A percentile compares a stretch with the other conserved stretches of the same genome.
Evolutionary conservation across 2,329 filamentous ascomycete species (phyloP).

Genomic region (Cordyceps pruinosa): DNA sequence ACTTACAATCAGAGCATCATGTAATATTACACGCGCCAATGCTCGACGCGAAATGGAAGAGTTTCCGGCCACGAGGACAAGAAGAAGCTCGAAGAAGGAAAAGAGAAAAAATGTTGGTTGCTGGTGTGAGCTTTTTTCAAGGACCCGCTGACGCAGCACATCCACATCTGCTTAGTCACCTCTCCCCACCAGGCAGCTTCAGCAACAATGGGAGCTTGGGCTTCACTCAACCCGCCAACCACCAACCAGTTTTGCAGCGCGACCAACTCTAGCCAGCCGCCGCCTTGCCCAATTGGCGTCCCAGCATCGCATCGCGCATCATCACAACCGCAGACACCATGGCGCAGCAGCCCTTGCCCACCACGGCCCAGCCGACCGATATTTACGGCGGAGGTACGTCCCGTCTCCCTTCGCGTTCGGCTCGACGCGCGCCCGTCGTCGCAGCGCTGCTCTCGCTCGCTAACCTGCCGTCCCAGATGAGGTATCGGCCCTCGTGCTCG

Average conservation of each 20-base stretch:
- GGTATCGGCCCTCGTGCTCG: slow-evolving; percentile 92
- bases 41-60: background rate
- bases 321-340: slow-evolving; percentile 29
- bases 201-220: background rate
- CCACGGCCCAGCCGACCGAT: slow-evolving; percentile 53
- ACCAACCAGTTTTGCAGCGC: slow-evolving; percentile 9
- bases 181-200: background rate
- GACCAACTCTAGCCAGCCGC: slow-evolving; percentile 15
- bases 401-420: slow-evolving; percentile 10
- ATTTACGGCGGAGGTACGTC: slow-evolving; percentile 55
- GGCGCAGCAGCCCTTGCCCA: slow-evolving; percentile 50
- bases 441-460: slow-evolving; percentile 4
- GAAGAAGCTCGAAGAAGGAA: background rate
- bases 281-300: slow-evolving; percentile 21
- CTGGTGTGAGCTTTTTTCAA: slow-evolving; percentile 5
- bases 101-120: background rate
- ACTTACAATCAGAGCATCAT: slow-evolving; percentile 34
- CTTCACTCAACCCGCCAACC: slow-evolving; percentile 5
- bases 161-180: slow-evolving; percentile 11
- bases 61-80: background rate
- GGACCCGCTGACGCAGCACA: background rate
- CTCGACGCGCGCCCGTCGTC: slow-evolving; percentile 3
- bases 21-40: slow-evolving; percentile 7
- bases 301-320: slow-evolving; percentile 9
- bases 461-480: slow-evolving; percentile 58